phyloP scores from a whole-genome alignment of 768 basidiomycete genomes.

The Tricholoma bakamatsutake region DNA sequence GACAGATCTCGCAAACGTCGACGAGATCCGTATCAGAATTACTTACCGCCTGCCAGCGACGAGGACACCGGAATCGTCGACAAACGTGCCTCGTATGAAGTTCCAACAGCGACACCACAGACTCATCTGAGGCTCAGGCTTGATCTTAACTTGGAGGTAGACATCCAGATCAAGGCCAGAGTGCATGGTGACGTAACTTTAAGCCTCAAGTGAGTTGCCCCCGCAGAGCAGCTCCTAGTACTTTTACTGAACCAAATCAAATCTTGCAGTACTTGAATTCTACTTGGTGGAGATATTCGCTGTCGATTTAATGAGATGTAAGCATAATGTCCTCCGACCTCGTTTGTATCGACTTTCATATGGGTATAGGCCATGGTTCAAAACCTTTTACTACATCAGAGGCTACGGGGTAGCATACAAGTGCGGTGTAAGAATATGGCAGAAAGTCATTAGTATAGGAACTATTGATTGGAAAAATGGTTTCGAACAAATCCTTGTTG shows the following conservation, averaged over 20 bases:
- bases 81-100: not conserved
- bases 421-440: too few relatives aligned
- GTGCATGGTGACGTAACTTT: conserved; percentile 29
- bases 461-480: too few relatives aligned
- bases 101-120: not conserved
- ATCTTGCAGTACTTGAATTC: not conserved
- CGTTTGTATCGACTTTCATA: not conserved
- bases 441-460: too few relatives aligned
- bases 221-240: not conserved
- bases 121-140: conserved; percentile 20
- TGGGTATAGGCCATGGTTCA: too few relatives aligned
- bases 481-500: not conserved
- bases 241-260: not conserved
- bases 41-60: not conserved
- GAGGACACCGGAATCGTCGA: not conserved
- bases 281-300: too few relatives aligned
- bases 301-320: not conserved
- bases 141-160: conserved; percentile 29
- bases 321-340: not conserved
- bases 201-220: conserved; percentile 2
- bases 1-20: not conserved
- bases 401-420: too few relatives aligned
- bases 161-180: conserved; percentile 27
- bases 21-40: not conserved
- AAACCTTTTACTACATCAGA: too few relatives aligned